These are phyloP conservation scores for Penicillium sp. DNA, from an alignment of 2,329 filamentous ascomycete genomes.

Conservation along the genomic window DNA sequence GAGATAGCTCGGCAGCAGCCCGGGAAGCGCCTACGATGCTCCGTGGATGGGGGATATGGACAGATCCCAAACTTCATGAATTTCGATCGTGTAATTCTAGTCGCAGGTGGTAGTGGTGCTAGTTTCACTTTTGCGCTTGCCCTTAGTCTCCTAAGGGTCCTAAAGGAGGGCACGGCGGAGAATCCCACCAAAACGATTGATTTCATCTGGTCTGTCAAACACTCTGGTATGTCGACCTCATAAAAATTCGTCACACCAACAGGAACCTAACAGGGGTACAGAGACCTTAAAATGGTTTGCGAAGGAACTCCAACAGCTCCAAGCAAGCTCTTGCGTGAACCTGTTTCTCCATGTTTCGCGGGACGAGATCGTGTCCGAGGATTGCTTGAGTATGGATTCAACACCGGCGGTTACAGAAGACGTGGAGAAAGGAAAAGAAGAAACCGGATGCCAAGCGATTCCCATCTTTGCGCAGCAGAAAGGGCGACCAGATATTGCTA, in stretches of 20 bases:
- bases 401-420: not conserved
- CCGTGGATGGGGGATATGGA: slow-evolving; percentile 23
- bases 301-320: slow-evolving; percentile 11
- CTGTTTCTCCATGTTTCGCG: slow-evolving; percentile 10
- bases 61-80: slow-evolving; percentile 16
- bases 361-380: not conserved
- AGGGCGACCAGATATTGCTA: slow-evolving; percentile 11
- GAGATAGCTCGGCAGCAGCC: slow-evolving; percentile 13
- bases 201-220: slow-evolving; percentile 15
- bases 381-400: not conserved
- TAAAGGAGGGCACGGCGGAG: slow-evolving; percentile 1
- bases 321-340: slow-evolving; percentile 6
- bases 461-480: not conserved
- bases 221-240: slow-evolving; percentile 4
- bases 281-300: slow-evolving; percentile 15
- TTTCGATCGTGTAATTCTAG: slow-evolving; percentile 18
- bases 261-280: not conserved
- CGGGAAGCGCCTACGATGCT: slow-evolving; percentile 13
- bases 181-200: not conserved
- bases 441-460: not conserved
- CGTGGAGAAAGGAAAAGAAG: slow-evolving; percentile 10
- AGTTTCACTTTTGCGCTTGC: slow-evolving; percentile 23
- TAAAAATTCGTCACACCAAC: not conserved
- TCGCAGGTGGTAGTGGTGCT: slow-evolving; percentile 25
- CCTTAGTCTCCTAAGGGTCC: slow-evolving; percentile 12